Evolutionary conservation across 202 grass and related monocot genomes (phyloP).

Genomic region (Saccharum hybrid): DNA sequence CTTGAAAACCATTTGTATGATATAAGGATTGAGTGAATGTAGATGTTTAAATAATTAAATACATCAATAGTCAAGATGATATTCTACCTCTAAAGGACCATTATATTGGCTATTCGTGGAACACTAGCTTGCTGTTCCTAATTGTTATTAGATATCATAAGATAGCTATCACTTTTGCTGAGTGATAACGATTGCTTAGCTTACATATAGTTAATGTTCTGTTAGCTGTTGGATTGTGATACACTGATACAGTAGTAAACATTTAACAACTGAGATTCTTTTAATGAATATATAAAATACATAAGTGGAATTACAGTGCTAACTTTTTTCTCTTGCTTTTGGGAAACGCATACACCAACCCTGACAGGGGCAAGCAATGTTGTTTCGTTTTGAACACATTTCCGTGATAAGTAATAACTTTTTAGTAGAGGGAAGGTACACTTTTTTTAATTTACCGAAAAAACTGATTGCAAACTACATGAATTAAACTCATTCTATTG

Average conservation of each 20-base stretch:
- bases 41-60: neutral
- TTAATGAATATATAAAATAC: neutral
- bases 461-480: neutral
- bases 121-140: neutral
- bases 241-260: too few species aligned
- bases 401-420: neutral
- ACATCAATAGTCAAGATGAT: neutral
- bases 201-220: neutral
- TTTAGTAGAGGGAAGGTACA: neutral
- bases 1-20: neutral
- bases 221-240: neutral
- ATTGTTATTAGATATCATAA: neutral
- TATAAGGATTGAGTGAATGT: neutral
- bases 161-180: neutral
- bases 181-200: neutral
- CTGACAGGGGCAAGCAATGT: neutral
- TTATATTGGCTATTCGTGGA: neutral
- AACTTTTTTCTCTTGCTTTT: neutral
- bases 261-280: neutral
- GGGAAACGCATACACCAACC: neutral
- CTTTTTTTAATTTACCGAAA: neutral
- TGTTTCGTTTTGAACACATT: neutral
- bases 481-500: neutral
- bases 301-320: neutral
- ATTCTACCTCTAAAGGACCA: neutral